These are phyloP conservation scores for Trichophyton mentagrophytes DNA, from an alignment of 2,329 filamentous ascomycete genomes.

Conservation along the genomic window DNA sequence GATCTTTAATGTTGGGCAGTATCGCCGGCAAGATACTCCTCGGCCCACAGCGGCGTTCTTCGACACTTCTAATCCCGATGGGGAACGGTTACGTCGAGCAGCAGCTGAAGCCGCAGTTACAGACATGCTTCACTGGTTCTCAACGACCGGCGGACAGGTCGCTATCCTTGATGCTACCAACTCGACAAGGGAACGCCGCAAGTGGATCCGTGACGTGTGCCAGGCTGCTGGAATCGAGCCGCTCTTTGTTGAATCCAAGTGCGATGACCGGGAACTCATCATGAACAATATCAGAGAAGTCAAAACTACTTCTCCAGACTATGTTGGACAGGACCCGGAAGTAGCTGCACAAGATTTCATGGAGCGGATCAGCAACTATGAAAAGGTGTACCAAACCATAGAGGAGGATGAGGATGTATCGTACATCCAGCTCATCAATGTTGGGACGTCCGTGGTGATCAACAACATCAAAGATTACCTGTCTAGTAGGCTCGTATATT, in stretches of 20 bases:
- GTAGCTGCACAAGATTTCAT: conserved; percentile 81
- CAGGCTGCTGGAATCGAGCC: conserved; percentile 68
- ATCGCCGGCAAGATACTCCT: conserved; percentile 77
- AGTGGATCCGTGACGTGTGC: conserved; percentile 81
- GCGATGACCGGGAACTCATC: conserved; percentile 88
- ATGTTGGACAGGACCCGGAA: conserved; percentile 86
- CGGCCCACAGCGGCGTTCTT: conserved; percentile 93
- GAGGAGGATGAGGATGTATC: conserved; percentile 81
- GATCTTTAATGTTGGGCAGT: conserved; percentile 95
- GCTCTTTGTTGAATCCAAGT: conserved; percentile 92
- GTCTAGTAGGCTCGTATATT: conserved; percentile 92
- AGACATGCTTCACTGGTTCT: conserved; percentile 94
- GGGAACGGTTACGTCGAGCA: conserved; percentile 73
- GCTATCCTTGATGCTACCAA: conserved; percentile 96
- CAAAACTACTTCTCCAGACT: conserved; percentile 93
- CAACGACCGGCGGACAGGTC: conserved; percentile 61
- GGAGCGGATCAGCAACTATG: conserved; percentile 89
- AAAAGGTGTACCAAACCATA: conserved; percentile 90
- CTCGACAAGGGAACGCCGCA: conserved; percentile 75
- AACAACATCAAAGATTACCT: conserved; percentile 95
- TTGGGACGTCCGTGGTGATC: conserved; percentile 92
- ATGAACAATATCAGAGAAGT: conserved; percentile 98
- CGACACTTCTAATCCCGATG: conserved; percentile 77
- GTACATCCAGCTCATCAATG: conserved; percentile 94
- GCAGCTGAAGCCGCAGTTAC: conserved; percentile 83